Conservation (phyloP, 176 grass and related monocot genomes). For the Aegilops longissima region DNA sequence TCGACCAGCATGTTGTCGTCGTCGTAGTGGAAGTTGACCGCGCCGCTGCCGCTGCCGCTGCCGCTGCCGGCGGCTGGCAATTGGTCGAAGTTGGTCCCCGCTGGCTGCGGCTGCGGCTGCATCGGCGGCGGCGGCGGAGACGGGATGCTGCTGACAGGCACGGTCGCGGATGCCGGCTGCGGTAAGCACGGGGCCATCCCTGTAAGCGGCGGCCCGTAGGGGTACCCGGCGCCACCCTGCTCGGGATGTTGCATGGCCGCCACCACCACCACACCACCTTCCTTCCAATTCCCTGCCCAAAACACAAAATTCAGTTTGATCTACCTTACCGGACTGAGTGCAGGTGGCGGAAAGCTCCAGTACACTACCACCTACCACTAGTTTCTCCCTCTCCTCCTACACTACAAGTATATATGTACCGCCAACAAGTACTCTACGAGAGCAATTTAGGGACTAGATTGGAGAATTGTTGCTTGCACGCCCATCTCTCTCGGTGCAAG, state of each 20-base stretch:
- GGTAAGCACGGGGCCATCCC: slow-evolving; percentile 40
- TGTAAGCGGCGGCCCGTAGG: slow-evolving; percentile 27
- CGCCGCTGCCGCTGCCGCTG: neutral
- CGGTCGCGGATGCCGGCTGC: neutral
- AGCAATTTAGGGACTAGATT: slow-evolving; percentile 47
- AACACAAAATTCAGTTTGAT: slow-evolving; percentile 47
- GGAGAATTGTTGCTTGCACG: slow-evolving; percentile 56
- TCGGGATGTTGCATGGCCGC: slow-evolving; percentile 52
- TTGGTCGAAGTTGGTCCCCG: slow-evolving; percentile 27
- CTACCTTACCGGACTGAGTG: slow-evolving; percentile 10
- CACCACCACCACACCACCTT: neutral
- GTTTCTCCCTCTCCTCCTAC: neutral
- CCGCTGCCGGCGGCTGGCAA: neutral
- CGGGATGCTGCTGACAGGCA: slow-evolving; percentile 29
- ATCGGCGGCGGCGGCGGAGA: slow-evolving; percentile 3
- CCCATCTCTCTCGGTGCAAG: slow-evolving; percentile 28
- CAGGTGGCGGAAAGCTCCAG: slow-evolving; percentile 31
- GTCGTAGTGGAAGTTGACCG: slow-evolving; percentile 27
- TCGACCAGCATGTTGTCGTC: slow-evolving; percentile 36
- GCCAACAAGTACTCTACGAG: slow-evolving; percentile 20
- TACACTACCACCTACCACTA: neutral
- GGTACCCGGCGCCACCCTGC: slow-evolving; percentile 29
- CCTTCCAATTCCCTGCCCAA: slow-evolving; percentile 8
- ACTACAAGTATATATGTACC: neutral
- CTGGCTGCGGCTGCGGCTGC: neutral